A percentile compares a stretch with the other conserved stretches of the same genome.
phyloP scores from a whole-genome alignment of 2,329 filamentous ascomycete species.

The Ceratocystis colombiana region DNA sequence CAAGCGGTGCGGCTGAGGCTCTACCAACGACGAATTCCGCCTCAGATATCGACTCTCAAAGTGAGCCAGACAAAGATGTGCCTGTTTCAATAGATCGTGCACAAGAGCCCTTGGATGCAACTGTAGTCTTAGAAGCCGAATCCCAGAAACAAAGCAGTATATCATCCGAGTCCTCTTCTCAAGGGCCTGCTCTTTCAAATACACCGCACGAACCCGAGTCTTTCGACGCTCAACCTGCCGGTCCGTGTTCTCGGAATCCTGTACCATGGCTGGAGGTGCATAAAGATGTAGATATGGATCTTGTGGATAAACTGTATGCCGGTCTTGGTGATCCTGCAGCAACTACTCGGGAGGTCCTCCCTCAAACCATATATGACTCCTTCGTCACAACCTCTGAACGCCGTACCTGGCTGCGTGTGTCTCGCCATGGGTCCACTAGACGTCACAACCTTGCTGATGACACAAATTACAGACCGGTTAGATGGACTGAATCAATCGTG shows the following conservation, averaged over 20 bases:
- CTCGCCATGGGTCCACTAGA: slow-evolving; percentile 48
- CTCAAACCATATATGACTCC: slow-evolving; percentile 42
- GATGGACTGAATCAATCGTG: slow-evolving; percentile 47
- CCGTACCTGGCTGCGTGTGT: slow-evolving; percentile 55
- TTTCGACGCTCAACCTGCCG: background rate
- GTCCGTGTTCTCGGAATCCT: background rate
- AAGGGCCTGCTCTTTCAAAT: background rate
- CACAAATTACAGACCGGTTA: slow-evolving; percentile 49
- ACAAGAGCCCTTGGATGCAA: background rate
- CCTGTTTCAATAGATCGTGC: background rate
- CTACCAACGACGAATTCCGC: background rate
- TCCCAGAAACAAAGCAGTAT: background rate
- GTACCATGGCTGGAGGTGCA: slow-evolving; percentile 2
- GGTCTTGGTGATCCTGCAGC: slow-evolving; percentile 31
- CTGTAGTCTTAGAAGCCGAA: background rate
- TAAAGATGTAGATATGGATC: slow-evolving; percentile 22
- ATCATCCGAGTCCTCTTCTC: background rate
- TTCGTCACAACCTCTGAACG: slow-evolving; percentile 48
- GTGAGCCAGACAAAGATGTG: background rate
- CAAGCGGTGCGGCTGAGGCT: background rate
- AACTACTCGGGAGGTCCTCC: slow-evolving; percentile 31
- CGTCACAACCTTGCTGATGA: slow-evolving; percentile 48
- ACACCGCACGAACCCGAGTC: background rate
- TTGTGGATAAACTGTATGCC: slow-evolving; percentile 27
- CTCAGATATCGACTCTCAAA: background rate